Conservation (phyloP, 2,329 filamentous ascomycete genomes). For the Septoria linicola region DNA sequence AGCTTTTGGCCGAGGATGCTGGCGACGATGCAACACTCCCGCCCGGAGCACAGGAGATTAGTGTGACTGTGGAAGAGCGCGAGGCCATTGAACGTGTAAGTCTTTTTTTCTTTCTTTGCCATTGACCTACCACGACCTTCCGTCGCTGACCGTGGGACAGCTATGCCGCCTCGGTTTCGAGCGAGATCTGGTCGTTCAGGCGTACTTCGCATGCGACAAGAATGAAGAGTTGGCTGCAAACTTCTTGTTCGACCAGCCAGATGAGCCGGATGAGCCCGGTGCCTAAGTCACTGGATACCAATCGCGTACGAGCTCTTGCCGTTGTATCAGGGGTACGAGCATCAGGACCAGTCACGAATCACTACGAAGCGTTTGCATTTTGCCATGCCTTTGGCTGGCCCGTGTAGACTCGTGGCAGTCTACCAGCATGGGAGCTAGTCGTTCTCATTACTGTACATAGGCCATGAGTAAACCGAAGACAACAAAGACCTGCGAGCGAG, state of each 20-base stretch:
- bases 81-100: slow-evolving; percentile 93
- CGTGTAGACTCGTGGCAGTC: slow-evolving; percentile 3
- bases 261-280: slow-evolving; percentile 56
- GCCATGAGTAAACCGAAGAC: slow-evolving; percentile 8
- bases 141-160: slow-evolving; percentile 45
- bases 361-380: slow-evolving; percentile 19
- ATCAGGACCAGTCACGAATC: slow-evolving; percentile 16
- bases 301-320: background rate
- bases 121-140: slow-evolving; percentile 21
- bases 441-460: slow-evolving; percentile 20
- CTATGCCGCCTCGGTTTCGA: slow-evolving; percentile 91
- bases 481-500: background rate
- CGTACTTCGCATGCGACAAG: slow-evolving; percentile 99
- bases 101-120: slow-evolving; percentile 30
- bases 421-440: slow-evolving; percentile 7
- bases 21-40: slow-evolving; percentile 80
- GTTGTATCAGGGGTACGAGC: slow-evolving; percentile 2
- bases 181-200: slow-evolving; percentile 90
- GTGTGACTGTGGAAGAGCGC: slow-evolving; percentile 91
- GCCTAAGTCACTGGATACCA: background rate
- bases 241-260: slow-evolving; percentile 95
- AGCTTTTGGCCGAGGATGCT: slow-evolving; percentile 81
- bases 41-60: slow-evolving; percentile 83
- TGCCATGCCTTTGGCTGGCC: slow-evolving; percentile 8
- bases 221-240: slow-evolving; percentile 98